Conservation (phyloP, 2,329 filamentous ascomycete species). For the Aspergillus sp. region DNA sequence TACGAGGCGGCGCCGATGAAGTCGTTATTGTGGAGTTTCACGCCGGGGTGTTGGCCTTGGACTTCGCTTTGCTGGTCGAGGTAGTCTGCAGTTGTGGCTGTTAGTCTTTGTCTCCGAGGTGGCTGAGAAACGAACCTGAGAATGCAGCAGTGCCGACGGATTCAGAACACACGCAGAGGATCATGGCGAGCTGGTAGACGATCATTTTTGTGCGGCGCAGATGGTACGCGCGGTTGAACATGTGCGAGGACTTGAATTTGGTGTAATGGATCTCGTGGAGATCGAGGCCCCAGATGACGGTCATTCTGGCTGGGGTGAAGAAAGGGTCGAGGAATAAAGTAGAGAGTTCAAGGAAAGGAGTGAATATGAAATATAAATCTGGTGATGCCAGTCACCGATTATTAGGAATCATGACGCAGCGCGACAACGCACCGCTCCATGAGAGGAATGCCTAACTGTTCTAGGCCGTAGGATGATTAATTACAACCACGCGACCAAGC, state of each 20-base stretch:
- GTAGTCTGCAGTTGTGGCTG: conserved; percentile 47
- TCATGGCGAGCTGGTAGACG: conserved; percentile 61
- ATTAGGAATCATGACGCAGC: too few relatives aligned
- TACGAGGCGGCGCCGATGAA: conserved; percentile 57
- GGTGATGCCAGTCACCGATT: too few relatives aligned
- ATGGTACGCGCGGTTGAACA: conserved; percentile 58
- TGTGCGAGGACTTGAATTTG: conserved; percentile 59
- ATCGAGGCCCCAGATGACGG: conserved; percentile 59
- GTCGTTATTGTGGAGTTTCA: conserved; percentile 54
- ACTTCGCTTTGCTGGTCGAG: conserved; percentile 54
- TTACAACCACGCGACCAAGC: too few relatives aligned
- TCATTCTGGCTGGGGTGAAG: conserved; percentile 26
- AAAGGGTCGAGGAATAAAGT: too few relatives aligned
- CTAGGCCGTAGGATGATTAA: too few relatives aligned
- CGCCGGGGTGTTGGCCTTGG: conserved; percentile 37
- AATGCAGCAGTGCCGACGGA: conserved; percentile 57
- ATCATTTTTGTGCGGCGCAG: conserved; percentile 59
- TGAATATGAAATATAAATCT: too few relatives aligned
- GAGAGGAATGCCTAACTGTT: too few relatives aligned
- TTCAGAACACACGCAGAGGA: conserved; percentile 57
- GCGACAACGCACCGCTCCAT: too few relatives aligned
- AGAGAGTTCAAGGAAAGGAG: too few relatives aligned
- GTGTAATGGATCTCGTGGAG: conserved; percentile 58
- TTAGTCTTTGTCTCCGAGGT: neutral
- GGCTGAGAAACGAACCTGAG: conserved; percentile 43